These are phyloP conservation scores for Acorus calamus DNA, from an alignment of 106 monocot species.

Conservation along the genomic window DNA sequence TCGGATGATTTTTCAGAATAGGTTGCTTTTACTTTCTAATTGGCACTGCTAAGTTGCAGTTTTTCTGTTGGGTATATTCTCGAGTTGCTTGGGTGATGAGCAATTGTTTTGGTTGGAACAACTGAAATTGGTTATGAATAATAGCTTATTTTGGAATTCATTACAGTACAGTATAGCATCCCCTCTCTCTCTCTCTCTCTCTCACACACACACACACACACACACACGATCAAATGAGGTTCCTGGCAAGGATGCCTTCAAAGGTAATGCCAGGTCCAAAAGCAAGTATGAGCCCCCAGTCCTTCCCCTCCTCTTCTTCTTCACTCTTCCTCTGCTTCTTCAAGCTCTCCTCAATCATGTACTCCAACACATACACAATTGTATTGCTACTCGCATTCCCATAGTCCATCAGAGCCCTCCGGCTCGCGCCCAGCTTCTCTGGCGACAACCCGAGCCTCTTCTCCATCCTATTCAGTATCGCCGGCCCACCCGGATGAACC, in stretches of 20 bases:
- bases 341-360: slow-evolving; percentile 57
- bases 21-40: too few relatives aligned
- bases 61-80: too few relatives aligned
- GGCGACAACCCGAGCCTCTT: slow-evolving; percentile 38
- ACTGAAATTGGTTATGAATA: too few relatives aligned
- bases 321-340: neutral
- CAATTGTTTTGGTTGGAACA: too few relatives aligned
- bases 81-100: too few relatives aligned
- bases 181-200: too few relatives aligned
- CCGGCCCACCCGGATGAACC: slow-evolving; percentile 85
- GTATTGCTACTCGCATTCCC: slow-evolving; percentile 83
- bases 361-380: slow-evolving; percentile 71
- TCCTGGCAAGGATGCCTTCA: slow-evolving; percentile 48
- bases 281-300: slow-evolving; percentile 70
- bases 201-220: too few relatives aligned
- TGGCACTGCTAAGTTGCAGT: too few relatives aligned
- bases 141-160: too few relatives aligned
- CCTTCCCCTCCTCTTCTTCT: slow-evolving; percentile 8
- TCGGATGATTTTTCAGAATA: too few relatives aligned
- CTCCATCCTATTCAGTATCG: slow-evolving; percentile 76
- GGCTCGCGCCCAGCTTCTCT: slow-evolving; percentile 55
- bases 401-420: slow-evolving; percentile 62
- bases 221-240: neutral
- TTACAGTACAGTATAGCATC: too few relatives aligned
- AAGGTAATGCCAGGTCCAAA: slow-evolving; percentile 86